These are phyloP conservation scores for Macadamia integrifolia DNA, from an alignment of 164 flowering plant species.

Conservation along the genomic window DNA sequence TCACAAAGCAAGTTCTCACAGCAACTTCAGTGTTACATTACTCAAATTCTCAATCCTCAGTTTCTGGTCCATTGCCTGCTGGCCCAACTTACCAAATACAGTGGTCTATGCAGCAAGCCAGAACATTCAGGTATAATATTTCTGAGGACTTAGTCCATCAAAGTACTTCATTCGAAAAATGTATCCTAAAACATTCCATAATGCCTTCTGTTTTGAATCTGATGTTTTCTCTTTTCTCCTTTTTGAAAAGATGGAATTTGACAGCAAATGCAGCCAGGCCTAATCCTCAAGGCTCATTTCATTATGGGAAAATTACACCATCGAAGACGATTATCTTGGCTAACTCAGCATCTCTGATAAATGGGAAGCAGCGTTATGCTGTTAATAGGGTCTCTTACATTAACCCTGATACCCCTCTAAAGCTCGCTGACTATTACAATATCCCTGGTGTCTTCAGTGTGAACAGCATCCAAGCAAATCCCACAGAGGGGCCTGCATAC, in stretches of 20 bases:
- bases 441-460: slow-evolving; percentile 54
- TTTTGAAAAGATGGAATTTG: slow-evolving; percentile 39
- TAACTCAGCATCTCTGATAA: slow-evolving; percentile 30
- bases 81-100: slow-evolving; percentile 29
- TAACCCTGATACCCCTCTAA: slow-evolving; percentile 58
- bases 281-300: slow-evolving; percentile 64
- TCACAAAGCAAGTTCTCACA: slow-evolving; percentile 25
- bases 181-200: no score
- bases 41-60: slow-evolving; percentile 22
- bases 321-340: slow-evolving; percentile 35
- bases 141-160: background rate
- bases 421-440: slow-evolving; percentile 67
- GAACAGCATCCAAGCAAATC: slow-evolving; percentile 32
- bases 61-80: slow-evolving; percentile 29
- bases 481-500: slow-evolving; percentile 28
- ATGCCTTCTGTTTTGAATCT: background rate
- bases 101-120: slow-evolving; percentile 49
- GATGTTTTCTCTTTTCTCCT: background rate
- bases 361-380: slow-evolving; percentile 23
- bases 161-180: background rate
- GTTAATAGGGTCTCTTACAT: slow-evolving; percentile 36
- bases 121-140: slow-evolving; percentile 37
- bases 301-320: slow-evolving; percentile 40
- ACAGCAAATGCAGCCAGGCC: slow-evolving; percentile 65
- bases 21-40: slow-evolving; percentile 36